phyloP scores from a whole-genome alignment of 208 protist genomes.

The Acanthamoeba castellanii region DNA sequence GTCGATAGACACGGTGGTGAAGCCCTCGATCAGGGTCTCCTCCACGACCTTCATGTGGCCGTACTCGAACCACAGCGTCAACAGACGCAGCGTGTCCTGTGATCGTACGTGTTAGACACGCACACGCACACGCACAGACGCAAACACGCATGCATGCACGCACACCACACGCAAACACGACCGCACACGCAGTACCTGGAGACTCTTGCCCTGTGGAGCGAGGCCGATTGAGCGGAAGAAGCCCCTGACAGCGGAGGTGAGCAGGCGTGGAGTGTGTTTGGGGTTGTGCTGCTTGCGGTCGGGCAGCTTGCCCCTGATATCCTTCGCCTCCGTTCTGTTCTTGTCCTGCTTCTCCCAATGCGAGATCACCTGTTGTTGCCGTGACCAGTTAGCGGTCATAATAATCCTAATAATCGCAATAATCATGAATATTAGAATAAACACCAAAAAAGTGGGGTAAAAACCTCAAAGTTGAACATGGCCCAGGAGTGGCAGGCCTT shows the following conservation, averaged over 20 bases:
- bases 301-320: too few relatives aligned
- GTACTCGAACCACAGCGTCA: constrained; percentile 98
- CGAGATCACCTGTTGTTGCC: constrained; percentile 18
- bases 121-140: not conserved
- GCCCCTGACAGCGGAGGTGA: constrained; percentile 29
- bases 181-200: constrained; percentile 42
- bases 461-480: constrained; percentile 72
- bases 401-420: not conserved
- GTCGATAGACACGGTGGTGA: constrained; percentile 95
- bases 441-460: not conserved
- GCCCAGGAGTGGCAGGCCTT: constrained; percentile 74
- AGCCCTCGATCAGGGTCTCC: constrained; percentile 90
- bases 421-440: not conserved
- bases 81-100: constrained; percentile 98
- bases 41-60: constrained; percentile 91
- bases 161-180: not conserved
- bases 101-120: constrained; percentile 84
- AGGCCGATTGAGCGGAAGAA: constrained; percentile 97
- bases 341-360: constrained; percentile 69
- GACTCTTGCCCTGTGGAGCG: constrained; percentile 79
- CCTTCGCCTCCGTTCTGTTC: not conserved
- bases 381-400: not conserved
- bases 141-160: not conserved
- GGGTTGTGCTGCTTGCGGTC: not conserved
- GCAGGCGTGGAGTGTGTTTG: constrained; percentile 2